Evolutionary conservation across 2,329 filamentous ascomycete species (phyloP).

Genomic region (Sporothrix humicola): DNA sequence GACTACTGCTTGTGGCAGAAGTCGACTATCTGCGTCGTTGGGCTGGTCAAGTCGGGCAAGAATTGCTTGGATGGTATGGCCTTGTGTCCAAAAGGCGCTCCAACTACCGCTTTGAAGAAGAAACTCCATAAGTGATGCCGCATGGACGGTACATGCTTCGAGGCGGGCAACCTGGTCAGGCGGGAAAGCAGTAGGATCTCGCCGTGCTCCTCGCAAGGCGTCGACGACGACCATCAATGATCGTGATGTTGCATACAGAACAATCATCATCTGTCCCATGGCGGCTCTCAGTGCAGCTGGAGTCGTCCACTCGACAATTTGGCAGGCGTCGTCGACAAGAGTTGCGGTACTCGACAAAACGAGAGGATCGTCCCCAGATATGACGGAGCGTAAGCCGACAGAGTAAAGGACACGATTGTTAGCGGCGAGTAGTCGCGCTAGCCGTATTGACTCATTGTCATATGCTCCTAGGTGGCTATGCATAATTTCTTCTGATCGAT

Average conservation of each 20-base stretch:
- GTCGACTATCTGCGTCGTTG: not conserved
- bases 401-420: not conserved
- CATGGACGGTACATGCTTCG: not conserved
- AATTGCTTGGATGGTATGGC: not conserved
- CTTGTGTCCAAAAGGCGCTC: conserved; percentile 9
- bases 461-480: not conserved
- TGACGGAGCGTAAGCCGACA: not conserved
- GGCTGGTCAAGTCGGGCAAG: not conserved
- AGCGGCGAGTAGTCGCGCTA: not conserved
- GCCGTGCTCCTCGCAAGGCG: not conserved
- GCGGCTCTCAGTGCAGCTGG: not conserved
- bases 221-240: conserved; percentile 3
- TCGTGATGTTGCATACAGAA: not conserved
- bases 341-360: not conserved
- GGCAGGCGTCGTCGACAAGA: not conserved
- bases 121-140: not conserved
- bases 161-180: not conserved
- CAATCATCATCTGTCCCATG: not conserved
- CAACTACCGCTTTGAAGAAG: not conserved
- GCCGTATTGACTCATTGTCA: not conserved
- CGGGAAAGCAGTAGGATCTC: not conserved
- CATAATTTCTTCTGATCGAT: not conserved
- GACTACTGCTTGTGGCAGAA: not conserved
- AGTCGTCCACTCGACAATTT: conserved; percentile 10
- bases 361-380: not conserved